A percentile compares a stretch with the other conserved stretches of the same genome.
Conservation (phyloP, 768 basidiomycete genomes). For the Auricularia cornea region DNA sequence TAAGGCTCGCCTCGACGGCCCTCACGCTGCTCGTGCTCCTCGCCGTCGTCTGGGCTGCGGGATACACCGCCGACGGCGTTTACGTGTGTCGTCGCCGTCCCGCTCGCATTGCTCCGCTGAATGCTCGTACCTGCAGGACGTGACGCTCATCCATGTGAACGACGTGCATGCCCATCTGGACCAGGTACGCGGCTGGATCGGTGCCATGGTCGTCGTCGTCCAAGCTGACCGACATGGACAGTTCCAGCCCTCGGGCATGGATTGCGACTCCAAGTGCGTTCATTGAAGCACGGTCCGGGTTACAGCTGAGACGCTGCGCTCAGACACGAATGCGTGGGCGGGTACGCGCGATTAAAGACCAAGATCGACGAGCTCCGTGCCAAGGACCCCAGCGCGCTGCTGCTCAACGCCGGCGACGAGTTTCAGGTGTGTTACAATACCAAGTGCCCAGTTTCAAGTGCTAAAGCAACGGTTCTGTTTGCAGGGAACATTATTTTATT, state of each 20-base stretch:
- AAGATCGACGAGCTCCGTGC: conserved; percentile 27
- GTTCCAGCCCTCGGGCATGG: not conserved
- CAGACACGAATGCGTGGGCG: conserved; percentile 30
- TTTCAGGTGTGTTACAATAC: conserved; percentile 25
- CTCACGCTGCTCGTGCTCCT: too few species aligned
- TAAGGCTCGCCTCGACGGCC: too few species aligned
- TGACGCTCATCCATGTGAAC: conserved; percentile 34
- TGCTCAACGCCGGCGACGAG: conserved; percentile 41
- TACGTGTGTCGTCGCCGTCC: too few species aligned
- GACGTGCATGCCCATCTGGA: conserved; percentile 40
- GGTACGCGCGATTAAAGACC: conserved; percentile 37
- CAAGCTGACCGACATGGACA: not conserved
- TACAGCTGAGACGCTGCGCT: not conserved
- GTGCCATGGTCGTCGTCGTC: conserved; percentile 24
- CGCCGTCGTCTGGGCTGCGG: too few species aligned
- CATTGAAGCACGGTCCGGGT: not conserved
- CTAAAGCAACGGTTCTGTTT: not conserved
- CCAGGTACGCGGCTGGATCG: conserved; percentile 27
- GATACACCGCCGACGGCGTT: too few species aligned
- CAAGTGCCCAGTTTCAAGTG: too few species aligned
- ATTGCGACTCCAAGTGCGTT: conserved; percentile 2
- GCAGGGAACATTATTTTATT: conserved; percentile 37
- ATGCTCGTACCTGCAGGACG: conserved; percentile 4
- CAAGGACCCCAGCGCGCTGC: conserved; percentile 27
- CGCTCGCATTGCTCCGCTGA: too few species aligned